Conservation (phyloP, 2,329 filamentous ascomycete genomes). For the Pseudovirgaria hyperparasitica region DNA sequence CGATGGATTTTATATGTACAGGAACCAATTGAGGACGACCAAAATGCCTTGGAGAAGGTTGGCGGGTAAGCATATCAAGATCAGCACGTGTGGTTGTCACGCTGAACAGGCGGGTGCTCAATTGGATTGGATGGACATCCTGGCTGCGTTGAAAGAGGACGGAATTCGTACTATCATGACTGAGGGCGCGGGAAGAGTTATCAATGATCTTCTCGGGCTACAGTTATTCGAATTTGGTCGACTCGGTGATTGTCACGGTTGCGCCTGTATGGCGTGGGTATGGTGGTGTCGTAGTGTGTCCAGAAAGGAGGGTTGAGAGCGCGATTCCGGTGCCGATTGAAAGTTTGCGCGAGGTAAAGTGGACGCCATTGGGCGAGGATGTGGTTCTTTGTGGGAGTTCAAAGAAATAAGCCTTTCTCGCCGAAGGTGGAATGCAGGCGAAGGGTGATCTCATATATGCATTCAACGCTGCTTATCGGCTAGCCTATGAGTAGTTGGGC, state of each 20-base stretch:
- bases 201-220: constrained; percentile 62
- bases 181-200: constrained; percentile 72
- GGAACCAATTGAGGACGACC: constrained; percentile 14
- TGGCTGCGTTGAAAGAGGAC: constrained; percentile 43
- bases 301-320: constrained; percentile 40
- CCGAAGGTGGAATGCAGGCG: too few species aligned
- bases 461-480: too few species aligned
- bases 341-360: constrained; percentile 53
- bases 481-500: too few species aligned
- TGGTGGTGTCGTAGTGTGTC: constrained; percentile 69
- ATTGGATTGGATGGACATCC: constrained; percentile 48
- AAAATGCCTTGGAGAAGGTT: constrained; percentile 18
- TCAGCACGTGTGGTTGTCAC: neutral
- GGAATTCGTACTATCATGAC: constrained; percentile 75
- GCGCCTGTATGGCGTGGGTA: constrained; percentile 82
- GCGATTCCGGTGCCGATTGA: constrained; percentile 44
- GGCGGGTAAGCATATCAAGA: constrained; percentile 10
- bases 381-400: constrained; percentile 67
- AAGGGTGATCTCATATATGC: too few species aligned
- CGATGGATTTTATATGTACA: constrained; percentile 51
- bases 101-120: neutral
- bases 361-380: constrained; percentile 71
- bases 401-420: too few species aligned
- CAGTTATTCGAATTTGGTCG: constrained; percentile 47
- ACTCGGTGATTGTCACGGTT: constrained; percentile 76